These are phyloP conservation scores for Pelagophyceae sp. DNA, from an alignment of 352 stramenopile genomes.

Conservation along the genomic window DNA sequence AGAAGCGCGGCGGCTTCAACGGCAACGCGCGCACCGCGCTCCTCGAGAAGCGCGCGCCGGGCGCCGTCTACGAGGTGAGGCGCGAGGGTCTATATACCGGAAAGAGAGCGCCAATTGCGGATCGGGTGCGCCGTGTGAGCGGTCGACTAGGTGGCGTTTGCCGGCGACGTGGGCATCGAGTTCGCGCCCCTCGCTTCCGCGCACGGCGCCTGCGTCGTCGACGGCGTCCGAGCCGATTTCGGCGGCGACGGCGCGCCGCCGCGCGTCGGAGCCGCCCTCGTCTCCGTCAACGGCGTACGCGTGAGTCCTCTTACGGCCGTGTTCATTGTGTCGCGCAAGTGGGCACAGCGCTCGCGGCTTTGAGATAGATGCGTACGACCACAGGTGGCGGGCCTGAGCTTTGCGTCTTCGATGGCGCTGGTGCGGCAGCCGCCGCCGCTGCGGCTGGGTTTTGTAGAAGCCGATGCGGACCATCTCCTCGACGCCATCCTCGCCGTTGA, in stretches of 20 bases:
- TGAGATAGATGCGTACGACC: too few species aligned
- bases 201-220: background rate
- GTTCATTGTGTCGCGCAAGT: too few species aligned
- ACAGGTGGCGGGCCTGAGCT: background rate
- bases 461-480: background rate
- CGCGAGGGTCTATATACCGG: too few species aligned
- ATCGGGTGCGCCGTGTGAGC: too few species aligned
- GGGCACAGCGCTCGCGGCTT: too few species aligned
- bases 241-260: background rate
- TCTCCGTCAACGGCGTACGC: conserved; percentile 13
- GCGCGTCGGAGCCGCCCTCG: background rate
- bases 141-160: too few species aligned
- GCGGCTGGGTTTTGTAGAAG: background rate
- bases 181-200: background rate
- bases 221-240: background rate
- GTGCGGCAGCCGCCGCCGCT: background rate
- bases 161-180: background rate
- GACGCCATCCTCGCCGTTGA: background rate
- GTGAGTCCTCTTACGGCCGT: too few species aligned
- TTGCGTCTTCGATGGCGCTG: background rate
- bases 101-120: too few species aligned
- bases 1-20: conserved; percentile 1
- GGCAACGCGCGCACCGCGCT: too few species aligned
- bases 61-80: conserved; percentile 2
- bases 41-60: conserved; percentile 1